Evolutionary conservation across 139 green algal species (phyloP).

Genomic region (Chlorella sorokiniana): DNA sequence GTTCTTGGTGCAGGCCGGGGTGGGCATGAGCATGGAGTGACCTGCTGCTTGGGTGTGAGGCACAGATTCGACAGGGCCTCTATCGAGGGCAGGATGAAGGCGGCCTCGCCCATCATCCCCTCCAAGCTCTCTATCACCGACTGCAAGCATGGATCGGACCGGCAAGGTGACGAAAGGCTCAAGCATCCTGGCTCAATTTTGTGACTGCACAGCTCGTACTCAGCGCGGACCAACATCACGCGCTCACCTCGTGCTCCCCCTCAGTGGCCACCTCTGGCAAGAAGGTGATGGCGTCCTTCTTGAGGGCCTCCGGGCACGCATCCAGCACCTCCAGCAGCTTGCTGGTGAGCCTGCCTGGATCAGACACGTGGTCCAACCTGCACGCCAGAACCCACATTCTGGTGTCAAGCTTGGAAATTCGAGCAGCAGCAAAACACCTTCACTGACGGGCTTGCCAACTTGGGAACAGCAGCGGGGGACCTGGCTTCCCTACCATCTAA

Average conservation of each 20-base stretch:
- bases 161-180: not conserved
- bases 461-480: no score
- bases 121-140: conserved; percentile 38
- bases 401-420: not conserved
- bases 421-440: no score
- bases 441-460: no score
- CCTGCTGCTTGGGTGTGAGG: conserved; percentile 25
- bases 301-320: conserved; percentile 4
- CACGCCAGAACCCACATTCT: not conserved
- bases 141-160: not conserved
- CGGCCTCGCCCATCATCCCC: conserved; percentile 16
- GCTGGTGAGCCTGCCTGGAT: conserved; percentile 5
- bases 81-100: conserved; percentile 36
- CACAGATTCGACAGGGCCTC: conserved; percentile 43
- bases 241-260: conserved; percentile 25
- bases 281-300: conserved; percentile 33
- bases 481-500: conserved; percentile 53
- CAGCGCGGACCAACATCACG: no score
- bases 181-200: no score
- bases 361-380: conserved; percentile 39
- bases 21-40: not conserved
- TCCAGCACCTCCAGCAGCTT: conserved; percentile 39
- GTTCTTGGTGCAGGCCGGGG: no score
- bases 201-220: no score
- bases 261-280: conserved; percentile 40